A percentile compares a stretch with the other conserved stretches of the same genome.
These are phyloP conservation scores for Ascochyta viciae-villosae DNA, from an alignment of 2,329 filamentous ascomycete species.

Conservation along the genomic window DNA sequence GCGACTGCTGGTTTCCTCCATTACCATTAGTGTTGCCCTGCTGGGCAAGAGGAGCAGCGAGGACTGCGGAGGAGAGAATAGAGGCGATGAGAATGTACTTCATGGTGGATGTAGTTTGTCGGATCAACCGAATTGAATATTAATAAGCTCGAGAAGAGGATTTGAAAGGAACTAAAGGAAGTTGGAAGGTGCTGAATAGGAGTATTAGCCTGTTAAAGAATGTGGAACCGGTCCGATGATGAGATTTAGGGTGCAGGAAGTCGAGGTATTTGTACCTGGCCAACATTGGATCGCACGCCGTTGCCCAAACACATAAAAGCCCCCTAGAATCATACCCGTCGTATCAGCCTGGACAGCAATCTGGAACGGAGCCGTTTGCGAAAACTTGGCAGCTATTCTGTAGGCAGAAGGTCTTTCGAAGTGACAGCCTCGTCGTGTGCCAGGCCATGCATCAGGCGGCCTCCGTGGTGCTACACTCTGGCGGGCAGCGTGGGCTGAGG, in stretches of 20 bases:
- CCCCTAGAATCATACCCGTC: conserved; percentile 7
- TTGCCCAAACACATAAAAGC: conserved; percentile 16
- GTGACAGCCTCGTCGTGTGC: conserved; percentile 20
- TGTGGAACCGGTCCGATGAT: conserved; percentile 42
- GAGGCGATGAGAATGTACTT: conserved; percentile 47
- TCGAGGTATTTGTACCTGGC: conserved; percentile 33
- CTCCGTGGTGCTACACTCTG: conserved; percentile 6
- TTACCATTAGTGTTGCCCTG: conserved; percentile 26
- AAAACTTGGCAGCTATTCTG: conserved; percentile 28
- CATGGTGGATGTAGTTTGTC: conserved; percentile 36
- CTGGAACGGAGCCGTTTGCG: conserved; percentile 18
- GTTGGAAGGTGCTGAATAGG: conserved; percentile 27
- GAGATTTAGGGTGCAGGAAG: conserved; percentile 15
- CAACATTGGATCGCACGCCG: not conserved
- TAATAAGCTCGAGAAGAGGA: conserved; percentile 18
- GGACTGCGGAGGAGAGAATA: conserved; percentile 40
- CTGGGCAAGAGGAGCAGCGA: conserved; percentile 42
- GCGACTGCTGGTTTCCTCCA: conserved; percentile 6
- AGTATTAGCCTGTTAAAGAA: conserved; percentile 33
- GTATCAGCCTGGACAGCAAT: conserved; percentile 4
- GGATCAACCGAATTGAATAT: conserved; percentile 27
- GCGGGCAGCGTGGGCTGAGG: conserved; percentile 13
- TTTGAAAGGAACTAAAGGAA: conserved; percentile 16
- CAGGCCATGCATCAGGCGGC: conserved; percentile 24
- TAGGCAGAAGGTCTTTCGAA: conserved; percentile 24